Evolutionary conservation across 352 stramenopile species (phyloP).

Genomic region (Pythium sp.): DNA sequence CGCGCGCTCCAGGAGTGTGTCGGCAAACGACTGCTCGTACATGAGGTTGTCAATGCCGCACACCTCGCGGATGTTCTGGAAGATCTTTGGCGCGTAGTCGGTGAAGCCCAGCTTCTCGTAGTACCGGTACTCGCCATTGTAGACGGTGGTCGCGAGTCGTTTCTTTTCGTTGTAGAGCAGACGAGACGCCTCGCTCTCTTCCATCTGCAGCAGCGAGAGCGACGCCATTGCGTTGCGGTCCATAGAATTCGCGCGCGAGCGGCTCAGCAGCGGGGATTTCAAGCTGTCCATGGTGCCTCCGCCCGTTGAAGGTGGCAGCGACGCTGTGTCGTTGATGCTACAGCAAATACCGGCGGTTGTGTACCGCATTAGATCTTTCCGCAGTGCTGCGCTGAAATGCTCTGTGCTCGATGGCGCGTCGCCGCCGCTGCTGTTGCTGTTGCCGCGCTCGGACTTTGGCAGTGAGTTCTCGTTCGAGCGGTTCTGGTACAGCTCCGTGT

Average conservation of each 20-base stretch:
- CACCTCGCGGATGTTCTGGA: conserved; percentile 79
- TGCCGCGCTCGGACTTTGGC: conserved; percentile 46
- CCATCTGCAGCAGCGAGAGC: conserved; percentile 57
- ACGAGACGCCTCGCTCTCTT: conserved; percentile 48
- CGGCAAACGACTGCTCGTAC: conserved; percentile 84
- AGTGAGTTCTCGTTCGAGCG: conserved; percentile 68
- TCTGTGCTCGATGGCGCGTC: conserved; percentile 38
- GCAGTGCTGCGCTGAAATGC: conserved; percentile 73
- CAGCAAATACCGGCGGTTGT: conserved; percentile 81
- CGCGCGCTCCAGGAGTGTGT: conserved; percentile 76
- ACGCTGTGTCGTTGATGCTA: conserved; percentile 62
- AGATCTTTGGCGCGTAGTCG: conserved; percentile 83
- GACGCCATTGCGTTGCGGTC: conserved; percentile 41
- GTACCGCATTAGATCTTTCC: conserved; percentile 86
- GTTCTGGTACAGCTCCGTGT: conserved; percentile 83
- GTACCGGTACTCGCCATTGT: conserved; percentile 79
- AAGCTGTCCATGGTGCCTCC: conserved; percentile 26
- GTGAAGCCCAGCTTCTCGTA: conserved; percentile 88
- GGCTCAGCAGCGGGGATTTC: conserved; percentile 39
- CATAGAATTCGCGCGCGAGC: conserved; percentile 32
- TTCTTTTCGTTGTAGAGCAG: conserved; percentile 82
- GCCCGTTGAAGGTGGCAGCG: conserved; percentile 6
- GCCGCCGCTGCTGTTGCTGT: conserved; percentile 25
- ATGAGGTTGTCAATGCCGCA: conserved; percentile 72
- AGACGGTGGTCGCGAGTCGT: conserved; percentile 74